Percentiles rank a stretch among this genome's conserved stretches.
Evolutionary conservation across 2,329 filamentous ascomycete genomes (phyloP).

Genomic region (Neurospora sp.): DNA sequence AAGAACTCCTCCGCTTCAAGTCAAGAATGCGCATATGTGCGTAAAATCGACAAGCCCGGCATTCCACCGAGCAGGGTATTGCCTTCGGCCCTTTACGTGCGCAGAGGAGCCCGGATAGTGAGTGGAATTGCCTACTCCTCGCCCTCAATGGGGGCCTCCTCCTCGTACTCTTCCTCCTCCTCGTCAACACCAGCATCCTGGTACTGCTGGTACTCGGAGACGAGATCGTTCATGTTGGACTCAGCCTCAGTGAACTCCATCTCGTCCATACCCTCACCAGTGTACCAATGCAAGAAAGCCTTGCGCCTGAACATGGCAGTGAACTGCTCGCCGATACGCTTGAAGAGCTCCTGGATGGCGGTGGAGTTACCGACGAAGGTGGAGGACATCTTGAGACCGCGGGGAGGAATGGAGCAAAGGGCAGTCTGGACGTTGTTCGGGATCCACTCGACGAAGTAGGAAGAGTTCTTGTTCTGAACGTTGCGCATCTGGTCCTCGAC

Average conservation of each 20-base stretch:
- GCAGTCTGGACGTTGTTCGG: constrained; percentile 99
- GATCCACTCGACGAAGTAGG: constrained; percentile 99
- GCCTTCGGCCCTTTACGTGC: not conserved
- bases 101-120: not conserved
- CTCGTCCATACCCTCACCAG: constrained; percentile 99
- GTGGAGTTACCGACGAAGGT: constrained; percentile 99
- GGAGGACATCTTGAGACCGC: constrained; percentile 97
- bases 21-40: not conserved
- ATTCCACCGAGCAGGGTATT: not conserved
- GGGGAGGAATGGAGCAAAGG: constrained; percentile 96
- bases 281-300: constrained; percentile 99
- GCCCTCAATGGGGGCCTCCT: constrained; percentile 70
- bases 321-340: constrained; percentile 99
- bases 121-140: constrained; percentile 36
- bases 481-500: constrained; percentile 99
- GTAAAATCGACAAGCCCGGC: not conserved
- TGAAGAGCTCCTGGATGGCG: constrained; percentile 99
- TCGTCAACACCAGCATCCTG: constrained; percentile 97
- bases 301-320: constrained; percentile 99
- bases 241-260: constrained; percentile 99
- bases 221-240: constrained; percentile 99
- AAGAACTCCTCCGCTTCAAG: not conserved
- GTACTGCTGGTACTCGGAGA: constrained; percentile 99
- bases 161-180: constrained; percentile 91
- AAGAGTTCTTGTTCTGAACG: constrained; percentile 98